Base-by-base conservation (phyloP, 345 rosid species). In the Salix suchowensis region DNA sequence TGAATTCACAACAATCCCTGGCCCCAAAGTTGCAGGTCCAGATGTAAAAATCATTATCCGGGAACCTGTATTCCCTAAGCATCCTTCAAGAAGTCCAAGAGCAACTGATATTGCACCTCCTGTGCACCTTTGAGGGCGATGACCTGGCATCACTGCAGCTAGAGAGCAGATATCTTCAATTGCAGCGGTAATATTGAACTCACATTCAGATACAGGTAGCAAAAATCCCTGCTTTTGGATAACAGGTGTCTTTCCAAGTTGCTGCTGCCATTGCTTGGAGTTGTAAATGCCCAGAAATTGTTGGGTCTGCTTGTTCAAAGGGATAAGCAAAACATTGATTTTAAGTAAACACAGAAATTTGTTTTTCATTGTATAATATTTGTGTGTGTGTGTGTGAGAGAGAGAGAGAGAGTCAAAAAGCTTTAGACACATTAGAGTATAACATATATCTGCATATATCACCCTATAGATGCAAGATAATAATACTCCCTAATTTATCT, bases 1-100 rank as follows among this genome's bases (percentile, higher is more conserved):
- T 0, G 89, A 85, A 71, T 89, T 87, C 60, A 96, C 98, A 7
- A 93, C 68, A 67, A 92, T 89, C 74, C 99, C 98, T 0, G 97
- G 97, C 61, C 98, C 99, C 70, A 89, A 71, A 61, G 98, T 96
- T 30, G 97, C 91, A 13, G 99, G 98, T 44, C 99, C 99, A 32
- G 99, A 91, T 32, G 97, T 88, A 81, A 95, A 95, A 73, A 91
- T 96, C 94, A 95, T 88, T 65, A 93, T 87, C 82, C 98, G 87
- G 58, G 98, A 79, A 12, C 98, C 97, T 2, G 87, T 82, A 82
- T 85, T 89, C 72, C 85, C 77, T 14, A 39, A 87, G 80, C 90
- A 91, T 37, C 91, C 96, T 74, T 95, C 96, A 16, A 95, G 83
- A 65, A 93, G 91, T 79, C 93, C 97, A 42, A 89, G 70, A 16